Percentiles rank a stretch among this genome's conserved stretches.
Conservation (phyloP, 371 early-diverging fungal species). For the Mucor saturninus region DNA sequence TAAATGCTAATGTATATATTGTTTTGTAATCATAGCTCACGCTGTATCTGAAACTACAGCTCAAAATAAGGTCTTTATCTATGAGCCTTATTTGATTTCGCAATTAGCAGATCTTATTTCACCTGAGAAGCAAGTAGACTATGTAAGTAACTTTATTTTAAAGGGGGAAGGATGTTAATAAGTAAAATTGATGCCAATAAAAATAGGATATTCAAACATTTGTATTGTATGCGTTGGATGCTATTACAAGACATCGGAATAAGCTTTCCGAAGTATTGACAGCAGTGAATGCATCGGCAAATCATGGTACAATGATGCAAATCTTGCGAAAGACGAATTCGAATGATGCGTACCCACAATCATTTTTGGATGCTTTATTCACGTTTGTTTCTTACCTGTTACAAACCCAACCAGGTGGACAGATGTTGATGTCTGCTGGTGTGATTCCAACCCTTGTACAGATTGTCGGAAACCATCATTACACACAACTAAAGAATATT, state of each 20-base stretch:
- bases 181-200: not conserved
- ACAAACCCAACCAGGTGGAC: slow-evolving; percentile 82
- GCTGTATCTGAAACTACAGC: slow-evolving; percentile 72
- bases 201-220: slow-evolving; percentile 61
- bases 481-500: slow-evolving; percentile 63
- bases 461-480: slow-evolving; percentile 58
- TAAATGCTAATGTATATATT: not conserved
- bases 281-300: slow-evolving; percentile 90
- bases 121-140: slow-evolving; percentile 59
- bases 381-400: slow-evolving; percentile 77
- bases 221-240: slow-evolving; percentile 82
- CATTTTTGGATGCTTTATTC: slow-evolving; percentile 87
- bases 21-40: slow-evolving; percentile 41
- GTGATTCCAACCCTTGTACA: slow-evolving; percentile 78
- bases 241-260: slow-evolving; percentile 75
- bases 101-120: slow-evolving; percentile 80
- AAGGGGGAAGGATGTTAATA: slow-evolving; percentile 37
- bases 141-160: slow-evolving; percentile 14
- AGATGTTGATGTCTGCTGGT: slow-evolving; percentile 91
- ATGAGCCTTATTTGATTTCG: slow-evolving; percentile 84
- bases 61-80: slow-evolving; percentile 76
- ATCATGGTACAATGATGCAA: slow-evolving; percentile 89
- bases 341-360: slow-evolving; percentile 62
- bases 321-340: slow-evolving; percentile 72
- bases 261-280: slow-evolving; percentile 82